Percentiles rank a stretch among this genome's conserved stretches.
Evolutionary conservation across 2,329 filamentous ascomycete genomes (phyloP).

Genomic region (Colletotrichum filicis): DNA sequence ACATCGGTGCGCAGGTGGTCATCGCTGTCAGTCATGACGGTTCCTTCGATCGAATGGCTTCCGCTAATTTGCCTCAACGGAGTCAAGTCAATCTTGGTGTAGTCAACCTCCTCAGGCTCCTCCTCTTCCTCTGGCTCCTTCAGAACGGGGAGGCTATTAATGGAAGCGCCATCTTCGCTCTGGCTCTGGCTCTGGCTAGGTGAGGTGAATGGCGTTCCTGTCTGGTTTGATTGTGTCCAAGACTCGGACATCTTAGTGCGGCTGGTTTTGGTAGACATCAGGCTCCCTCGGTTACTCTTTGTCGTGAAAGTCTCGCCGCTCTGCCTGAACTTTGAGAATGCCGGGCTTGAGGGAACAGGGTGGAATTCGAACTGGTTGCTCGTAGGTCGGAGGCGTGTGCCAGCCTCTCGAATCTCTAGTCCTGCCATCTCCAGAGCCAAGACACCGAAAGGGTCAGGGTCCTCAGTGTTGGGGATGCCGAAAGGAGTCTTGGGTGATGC

Average conservation of each 20-base stretch:
- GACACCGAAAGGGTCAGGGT: conserved; percentile 93
- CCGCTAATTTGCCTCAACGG: conserved; percentile 59
- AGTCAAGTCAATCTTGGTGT: conserved; percentile 67
- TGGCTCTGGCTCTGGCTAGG: conserved; percentile 65
- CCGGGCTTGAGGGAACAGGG: conserved; percentile 79
- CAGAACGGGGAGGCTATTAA: conserved; percentile 52
- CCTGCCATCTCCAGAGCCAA: conserved; percentile 91
- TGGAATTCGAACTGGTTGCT: conserved; percentile 87
- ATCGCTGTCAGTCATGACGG: conserved; percentile 33
- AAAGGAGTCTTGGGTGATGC: conserved; percentile 61
- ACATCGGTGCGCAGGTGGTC: conserved; percentile 36
- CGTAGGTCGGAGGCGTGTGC: conserved; percentile 76
- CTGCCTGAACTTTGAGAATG: conserved; percentile 68
- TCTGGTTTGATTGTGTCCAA: conserved; percentile 71
- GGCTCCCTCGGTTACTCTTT: conserved; percentile 77
- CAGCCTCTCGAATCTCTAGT: conserved; percentile 90
- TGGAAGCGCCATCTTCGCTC: conserved; percentile 62
- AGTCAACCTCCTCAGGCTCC: conserved; percentile 68
- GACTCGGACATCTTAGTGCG: conserved; percentile 78
- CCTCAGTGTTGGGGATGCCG: conserved; percentile 81
- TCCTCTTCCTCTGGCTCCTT: conserved; percentile 49
- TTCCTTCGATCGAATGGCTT: conserved; percentile 48
- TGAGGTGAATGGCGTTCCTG: conserved; percentile 61
- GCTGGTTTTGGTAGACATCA: conserved; percentile 77
- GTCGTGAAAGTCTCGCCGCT: conserved; percentile 74